Conservation (phyloP, 2,329 filamentous ascomycete genomes). For the Hymenoscyphus scutula region DNA sequence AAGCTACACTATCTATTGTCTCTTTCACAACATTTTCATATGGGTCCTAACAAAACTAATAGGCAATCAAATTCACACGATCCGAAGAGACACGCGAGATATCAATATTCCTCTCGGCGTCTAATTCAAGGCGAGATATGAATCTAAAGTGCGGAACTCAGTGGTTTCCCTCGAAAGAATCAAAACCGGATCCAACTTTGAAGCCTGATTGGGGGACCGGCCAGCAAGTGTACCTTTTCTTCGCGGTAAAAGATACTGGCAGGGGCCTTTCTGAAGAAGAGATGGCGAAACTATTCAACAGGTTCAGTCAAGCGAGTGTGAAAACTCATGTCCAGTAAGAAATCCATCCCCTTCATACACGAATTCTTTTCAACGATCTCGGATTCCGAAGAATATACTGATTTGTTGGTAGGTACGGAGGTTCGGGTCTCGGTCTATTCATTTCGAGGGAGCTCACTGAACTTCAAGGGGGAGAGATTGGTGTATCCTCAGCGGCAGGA, state of each 20-base stretch:
- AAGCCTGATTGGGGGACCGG: slow-evolving; percentile 62
- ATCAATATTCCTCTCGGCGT: slow-evolving; percentile 40
- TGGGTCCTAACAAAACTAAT: neutral
- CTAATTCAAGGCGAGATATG: slow-evolving; percentile 21
- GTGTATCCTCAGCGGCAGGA: slow-evolving; percentile 66
- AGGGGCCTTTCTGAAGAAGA: slow-evolving; percentile 69
- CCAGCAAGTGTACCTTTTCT: slow-evolving; percentile 67
- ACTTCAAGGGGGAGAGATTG: slow-evolving; percentile 77
- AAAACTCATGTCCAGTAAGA: slow-evolving; percentile 66
- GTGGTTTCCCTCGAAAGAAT: slow-evolving; percentile 12
- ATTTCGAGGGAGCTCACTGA: slow-evolving; percentile 77
- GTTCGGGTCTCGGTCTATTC: slow-evolving; percentile 75
- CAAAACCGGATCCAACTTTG: slow-evolving; percentile 4
- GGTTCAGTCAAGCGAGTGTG: slow-evolving; percentile 77
- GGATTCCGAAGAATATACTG: neutral
- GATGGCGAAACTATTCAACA: slow-evolving; percentile 71
- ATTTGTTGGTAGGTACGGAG: slow-evolving; percentile 54
- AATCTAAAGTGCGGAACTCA: neutral
- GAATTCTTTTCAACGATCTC: neutral
- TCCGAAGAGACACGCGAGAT: slow-evolving; percentile 55
- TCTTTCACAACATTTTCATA: neutral
- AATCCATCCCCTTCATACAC: neutral
- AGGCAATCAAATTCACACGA: slow-evolving; percentile 76
- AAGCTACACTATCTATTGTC: neutral
- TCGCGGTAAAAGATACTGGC: slow-evolving; percentile 75